Evolutionary conservation across 805 yeast genomes (phyloP), one percentile per base, ranked within the genome.

Genomic region (Priceomyces castillae): DNA sequence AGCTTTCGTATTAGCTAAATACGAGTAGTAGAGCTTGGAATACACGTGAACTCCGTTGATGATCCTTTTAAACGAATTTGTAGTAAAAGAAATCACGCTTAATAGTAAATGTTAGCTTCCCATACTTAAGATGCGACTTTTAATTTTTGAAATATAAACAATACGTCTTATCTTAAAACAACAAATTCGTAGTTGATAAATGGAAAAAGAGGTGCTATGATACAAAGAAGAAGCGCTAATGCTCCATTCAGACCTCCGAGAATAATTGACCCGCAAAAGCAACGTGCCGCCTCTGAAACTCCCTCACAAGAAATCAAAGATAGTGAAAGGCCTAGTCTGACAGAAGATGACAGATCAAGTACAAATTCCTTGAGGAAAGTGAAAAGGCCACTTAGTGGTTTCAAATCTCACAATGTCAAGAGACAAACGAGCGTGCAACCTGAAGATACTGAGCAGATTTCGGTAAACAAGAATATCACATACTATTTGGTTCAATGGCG

Each of bases 161-260:
- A 22, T n/a, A 22, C 9, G 9, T 22, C 25, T 22, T 22, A 22
- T 22, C 25, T 22, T 22, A 7, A 7, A 22, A 22, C 25, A 22
- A 9, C 25, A 22, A n/a, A n/a, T n/a, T n/a, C n/a, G n/a, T n/a
- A n/a, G n/a, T n/a, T n/a, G n/a, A n/a, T n/a, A n/a, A n/a, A n/a
- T n/a, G 25, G 25, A 12, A 28, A 5, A 28, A 11, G 15, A 28
- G 31, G 20, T 18, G 10, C 22, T 5, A 37, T 37, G 40, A 46
- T 46, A 44, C 39, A 38, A 37, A 42, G 39, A 31, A 22, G 41
- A 17, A 40, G 30, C n/a, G 42, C 43, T 4, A 49, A 34, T 47
- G 76, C 77, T 35, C 81, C 81, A 1, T 78, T 78, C 61, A 78
- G 70, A 50, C 76, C 81, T 7, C 82, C 82, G 5, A 54, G 79